Base-by-base conservation (phyloP, 768 basidiomycete species). In the Lepiota subincarnata region DNA sequence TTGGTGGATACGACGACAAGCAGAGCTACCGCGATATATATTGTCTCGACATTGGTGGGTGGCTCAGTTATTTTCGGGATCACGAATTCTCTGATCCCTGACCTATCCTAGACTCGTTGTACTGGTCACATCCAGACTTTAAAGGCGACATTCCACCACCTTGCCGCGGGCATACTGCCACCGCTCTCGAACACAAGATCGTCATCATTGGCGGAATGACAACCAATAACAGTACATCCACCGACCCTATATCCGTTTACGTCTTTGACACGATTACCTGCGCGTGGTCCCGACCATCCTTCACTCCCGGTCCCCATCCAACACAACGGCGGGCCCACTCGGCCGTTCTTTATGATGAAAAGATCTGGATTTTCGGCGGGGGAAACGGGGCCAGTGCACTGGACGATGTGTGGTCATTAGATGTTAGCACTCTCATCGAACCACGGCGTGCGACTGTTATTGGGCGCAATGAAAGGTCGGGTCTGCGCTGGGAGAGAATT, bases 341-440 rank as follows among this genome's bases (percentile, higher is more conserved):
- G 0, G 82, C 91, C 1, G 87, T 94, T 14, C 69, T 83, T n/a
- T 86, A 90, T 62, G 71, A 73, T 24, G 75, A 78, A 53, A 86
- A 80, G 64, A 77, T 98, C 0, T 90, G 89, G 74, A 69, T 97
- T 4, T 97, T 96, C 60, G 94, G 93, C 6, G 93, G 94, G 12
- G 94, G 94, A 1, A 95, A 92, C 54, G 94, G 94, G 0, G 73
- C 86, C 70, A 80, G 79, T 13, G 93, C 94, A 0, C 74, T 97
- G 52, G 91, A 92, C 59, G 94, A 97, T 66, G 71, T 95, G 16
- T 96, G 92, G 92, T 81, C 86, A 13, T 71, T 96, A 16, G 91
- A 96, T 53, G 81, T 76, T 71, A 28, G 57, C 16, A 31, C 59
- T 5, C 18, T 52, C 6, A n/a, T 22, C 18, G 70, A 74, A 47